phyloP scores from a whole-genome alignment of 345 rosid species.

The Hirschfeldia incana region DNA sequence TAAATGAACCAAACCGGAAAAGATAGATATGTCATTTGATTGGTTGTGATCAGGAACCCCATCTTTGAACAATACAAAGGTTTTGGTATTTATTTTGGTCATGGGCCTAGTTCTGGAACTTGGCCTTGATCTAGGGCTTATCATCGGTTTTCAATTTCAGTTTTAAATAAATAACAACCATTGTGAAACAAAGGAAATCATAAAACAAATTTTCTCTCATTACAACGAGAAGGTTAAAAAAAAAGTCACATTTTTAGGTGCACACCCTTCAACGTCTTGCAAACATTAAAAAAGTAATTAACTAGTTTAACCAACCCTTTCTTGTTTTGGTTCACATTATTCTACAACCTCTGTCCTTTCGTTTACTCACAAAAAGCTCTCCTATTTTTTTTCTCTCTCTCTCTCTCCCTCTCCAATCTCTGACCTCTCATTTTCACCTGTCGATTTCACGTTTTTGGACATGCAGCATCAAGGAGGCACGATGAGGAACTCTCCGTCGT shows the following conservation, averaged over 20 bases:
- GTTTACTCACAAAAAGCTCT: constrained; percentile 6
- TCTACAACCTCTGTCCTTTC: constrained; percentile 18
- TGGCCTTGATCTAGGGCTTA: neutral
- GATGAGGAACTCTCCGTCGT: constrained; percentile 33
- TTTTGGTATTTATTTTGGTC: neutral
- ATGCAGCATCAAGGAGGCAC: constrained; percentile 32
- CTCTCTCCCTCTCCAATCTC: neutral
- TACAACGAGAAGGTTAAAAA: too few species aligned
- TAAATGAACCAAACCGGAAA: constrained; percentile 5
- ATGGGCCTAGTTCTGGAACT: neutral
- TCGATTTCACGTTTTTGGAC: neutral
- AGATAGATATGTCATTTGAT: neutral
- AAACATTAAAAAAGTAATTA: neutral
- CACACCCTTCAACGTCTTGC: constrained; percentile 4
- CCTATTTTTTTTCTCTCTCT: neutral
- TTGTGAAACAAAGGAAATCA: neutral
- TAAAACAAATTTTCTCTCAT: neutral
- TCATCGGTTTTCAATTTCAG: neutral
- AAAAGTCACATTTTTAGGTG: neutral
- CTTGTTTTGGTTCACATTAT: constrained; percentile 30
- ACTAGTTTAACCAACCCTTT: neutral
- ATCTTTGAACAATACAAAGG: neutral
- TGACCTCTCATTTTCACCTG: constrained; percentile 2
- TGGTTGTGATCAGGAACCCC: neutral
- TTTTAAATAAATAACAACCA: neutral